Evolutionary conservation across 441 rosid genomes (phyloP).

Genomic region (Mallotus repandus): DNA sequence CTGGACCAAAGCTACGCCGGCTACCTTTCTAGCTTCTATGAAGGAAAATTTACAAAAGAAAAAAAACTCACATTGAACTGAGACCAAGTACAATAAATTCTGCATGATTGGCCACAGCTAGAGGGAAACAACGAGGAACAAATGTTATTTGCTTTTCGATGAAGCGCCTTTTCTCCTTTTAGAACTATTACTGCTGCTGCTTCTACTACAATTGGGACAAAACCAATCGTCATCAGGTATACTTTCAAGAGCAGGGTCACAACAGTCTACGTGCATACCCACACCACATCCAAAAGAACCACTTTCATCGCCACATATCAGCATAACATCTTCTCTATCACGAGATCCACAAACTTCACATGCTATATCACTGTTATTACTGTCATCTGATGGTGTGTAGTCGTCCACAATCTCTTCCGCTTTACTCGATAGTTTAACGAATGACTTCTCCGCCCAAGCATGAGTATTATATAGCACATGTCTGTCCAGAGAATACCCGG

Average conservation of each 20-base stretch:
- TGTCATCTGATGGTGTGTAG: slow-evolving; percentile 11
- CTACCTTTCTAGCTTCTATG: too few species aligned
- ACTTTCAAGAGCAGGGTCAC: slow-evolving; percentile 55
- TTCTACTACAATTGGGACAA: slow-evolving; percentile 44
- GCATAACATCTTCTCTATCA: slow-evolving; percentile 68
- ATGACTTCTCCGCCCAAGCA: slow-evolving; percentile 76
- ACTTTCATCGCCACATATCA: slow-evolving; percentile 60
- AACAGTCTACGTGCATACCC: slow-evolving; percentile 66
- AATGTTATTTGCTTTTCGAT: slow-evolving; percentile 3
- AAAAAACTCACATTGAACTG: not conserved
- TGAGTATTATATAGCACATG: slow-evolving; percentile 77
- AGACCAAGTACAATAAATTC: slow-evolving; percentile 8
- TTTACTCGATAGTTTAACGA: slow-evolving; percentile 39
- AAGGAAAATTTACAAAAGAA: too few species aligned
- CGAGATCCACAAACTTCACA: slow-evolving; percentile 52
- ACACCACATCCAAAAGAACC: slow-evolving; percentile 59
- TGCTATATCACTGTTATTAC: slow-evolving; percentile 26
- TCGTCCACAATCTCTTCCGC: slow-evolving; percentile 39
- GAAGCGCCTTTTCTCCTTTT: slow-evolving; percentile 28
- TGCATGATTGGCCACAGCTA: not conserved
- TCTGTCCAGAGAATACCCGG: slow-evolving; percentile 75
- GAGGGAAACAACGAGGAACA: not conserved
- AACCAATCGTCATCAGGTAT: slow-evolving; percentile 77
- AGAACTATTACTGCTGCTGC: slow-evolving; percentile 10
- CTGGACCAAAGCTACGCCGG: too few species aligned